Evolutionary conservation across 257 asterid genomes (phyloP), one percentile per base, ranked within the genome.

Genomic region (Scutellaria baicalensis): DNA sequence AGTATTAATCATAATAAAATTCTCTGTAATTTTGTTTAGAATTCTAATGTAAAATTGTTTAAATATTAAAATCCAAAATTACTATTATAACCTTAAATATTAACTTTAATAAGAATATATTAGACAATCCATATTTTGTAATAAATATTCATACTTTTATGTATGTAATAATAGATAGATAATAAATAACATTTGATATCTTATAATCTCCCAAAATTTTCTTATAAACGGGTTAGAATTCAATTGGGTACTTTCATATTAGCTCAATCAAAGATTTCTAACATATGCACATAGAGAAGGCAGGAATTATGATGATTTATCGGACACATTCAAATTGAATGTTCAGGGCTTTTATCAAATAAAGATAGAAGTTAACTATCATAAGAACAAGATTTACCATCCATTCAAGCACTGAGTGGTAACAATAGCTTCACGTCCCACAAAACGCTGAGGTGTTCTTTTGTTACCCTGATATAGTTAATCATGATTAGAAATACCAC

Each of bases 361-460:
- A n/a, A 27, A 59, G 55, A 54, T 17, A 51, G 65, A 63, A 49
- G 59, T 16, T 4, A 56, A 74, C 21, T 61, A 73, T 54, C 35
- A n/a, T n/a, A 35, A 50, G 55, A 69, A 69, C 20, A 69, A 35
- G 21, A 45, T 55, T 76, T 83, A 91, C 99, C 97, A 94, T 80
- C 99, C 99, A 78, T 91, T 94, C 86, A 89, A 81, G 85, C 99
- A 94, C 71, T 91, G 96, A 35, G 89, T 82, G 64, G 96, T 91
- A 18, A 94, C 97, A 68, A 91, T 81, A 56, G 99, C 99, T 79
- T 89, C 97, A 44, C 97, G 91, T 54, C 97, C 97, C 42, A 91
- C 95, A 78, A 94, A 94, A 70, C 93, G 97, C 48, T 57, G 91
- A 64, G 97, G 99, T 44, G 99, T 91, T 84, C 99, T 81, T 88